These are phyloP conservation scores for Dothideomycetidae sp. DNA, from an alignment of 2,329 filamentous ascomycete species.

Conservation along the genomic window DNA sequence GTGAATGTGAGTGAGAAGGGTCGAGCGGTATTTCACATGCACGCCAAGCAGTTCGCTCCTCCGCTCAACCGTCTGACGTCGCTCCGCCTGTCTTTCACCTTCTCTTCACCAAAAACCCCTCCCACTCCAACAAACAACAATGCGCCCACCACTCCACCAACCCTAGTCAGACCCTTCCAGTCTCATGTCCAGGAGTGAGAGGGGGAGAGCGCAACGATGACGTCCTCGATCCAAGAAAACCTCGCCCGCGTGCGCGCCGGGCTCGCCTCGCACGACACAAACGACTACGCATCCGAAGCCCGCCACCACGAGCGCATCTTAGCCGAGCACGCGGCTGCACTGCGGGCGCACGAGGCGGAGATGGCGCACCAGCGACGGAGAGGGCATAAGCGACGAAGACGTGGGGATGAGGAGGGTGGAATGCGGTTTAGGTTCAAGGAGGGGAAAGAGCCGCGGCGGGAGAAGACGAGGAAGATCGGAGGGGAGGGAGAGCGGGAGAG, in stretches of 20 bases:
- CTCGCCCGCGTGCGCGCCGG: slow-evolving; percentile 6
- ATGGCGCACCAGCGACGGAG: slow-evolving; percentile 5
- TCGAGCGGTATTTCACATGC: no score
- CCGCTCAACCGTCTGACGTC: no score
- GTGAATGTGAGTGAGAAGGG: no score
- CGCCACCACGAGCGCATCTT: slow-evolving; percentile 10
- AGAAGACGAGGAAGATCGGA: background rate
- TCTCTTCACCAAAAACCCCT: no score
- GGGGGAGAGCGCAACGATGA: slow-evolving; percentile 1
- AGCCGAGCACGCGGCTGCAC: slow-evolving; percentile 9
- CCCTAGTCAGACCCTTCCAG: no score
- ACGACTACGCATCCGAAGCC: background rate
- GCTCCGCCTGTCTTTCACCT: no score
- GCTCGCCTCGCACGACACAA: slow-evolving; percentile 1
- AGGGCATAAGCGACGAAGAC: slow-evolving; percentile 1
- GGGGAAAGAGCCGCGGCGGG: background rate
- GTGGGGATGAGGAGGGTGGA: background rate
- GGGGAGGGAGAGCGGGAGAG: background rate
- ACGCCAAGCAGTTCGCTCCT: no score
- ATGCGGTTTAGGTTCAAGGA: slow-evolving; percentile 4
- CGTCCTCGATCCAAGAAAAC: slow-evolving; percentile 5
- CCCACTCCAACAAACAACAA: no score
- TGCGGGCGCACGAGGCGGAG: slow-evolving; percentile 9
- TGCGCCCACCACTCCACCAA: no score
- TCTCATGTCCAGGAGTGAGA: no score